Base-by-base conservation (phyloP, 768 basidiomycete species). In the Pisolithus microcarpus region DNA sequence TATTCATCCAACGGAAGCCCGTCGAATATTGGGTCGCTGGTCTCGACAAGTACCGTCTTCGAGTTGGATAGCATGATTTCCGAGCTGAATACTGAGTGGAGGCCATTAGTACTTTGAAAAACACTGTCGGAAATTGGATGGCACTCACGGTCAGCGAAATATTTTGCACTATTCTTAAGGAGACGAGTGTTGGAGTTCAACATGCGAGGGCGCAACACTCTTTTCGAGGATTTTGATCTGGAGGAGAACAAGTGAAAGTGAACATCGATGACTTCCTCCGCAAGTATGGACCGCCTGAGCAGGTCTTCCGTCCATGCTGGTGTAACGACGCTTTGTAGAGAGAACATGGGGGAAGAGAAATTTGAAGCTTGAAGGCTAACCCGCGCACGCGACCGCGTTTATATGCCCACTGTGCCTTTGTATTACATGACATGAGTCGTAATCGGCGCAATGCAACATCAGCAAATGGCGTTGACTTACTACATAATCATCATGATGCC, bases 231-330 rank as follows among this genome's bases (percentile, higher is more conserved):
- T 4, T 18, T 31, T 13, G 65, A 60, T 15, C 52, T 60, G 11
- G 62, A 30, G 0, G 59, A 65, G 42, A 56, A 71, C 7, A 64
- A 46, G 45, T 69, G 64, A 21, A 70, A 64, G 26, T 65, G 61
- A 6, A 67, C 67, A 47, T 67, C 60, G 31, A 65, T 39, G 21
- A 67, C 55, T 15, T 55, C 53, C 16, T 69, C 60, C 13, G 59
- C 59, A n/a, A 67, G 57, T 8, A 65, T 48, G 28, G 58, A 64
- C 44, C 59, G 57, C 43, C 57, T 56, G 11, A 67, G 9, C 34
- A 65, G 53, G 16, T 55, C 63, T 30, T 61, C 57, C 23, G 40
- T 42, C 40, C 40, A 42, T 5, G 21, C 19, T 5, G 40, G 40
- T 11, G 40, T 42, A 21, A 5, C 23, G 4, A 21, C 13, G 19